Conservation (phyloP, 176 grass and related monocot genomes). For the Eremochloa ophiuroides region DNA sequence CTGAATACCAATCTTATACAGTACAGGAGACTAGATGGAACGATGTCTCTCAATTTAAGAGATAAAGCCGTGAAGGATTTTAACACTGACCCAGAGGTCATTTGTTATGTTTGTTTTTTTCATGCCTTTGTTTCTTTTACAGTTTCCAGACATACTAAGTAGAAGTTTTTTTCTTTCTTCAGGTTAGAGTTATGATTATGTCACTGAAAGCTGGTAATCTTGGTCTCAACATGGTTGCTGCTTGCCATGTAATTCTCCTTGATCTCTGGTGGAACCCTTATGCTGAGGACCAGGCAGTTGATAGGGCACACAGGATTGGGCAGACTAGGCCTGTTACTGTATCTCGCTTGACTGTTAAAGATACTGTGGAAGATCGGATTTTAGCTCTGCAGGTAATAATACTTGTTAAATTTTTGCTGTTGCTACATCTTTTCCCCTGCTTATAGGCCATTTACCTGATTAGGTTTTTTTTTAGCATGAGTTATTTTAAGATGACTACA, state of each 20-base stretch:
- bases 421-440: background rate
- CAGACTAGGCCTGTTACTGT: constrained; percentile 86
- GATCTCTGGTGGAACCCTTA: constrained; percentile 97
- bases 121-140: constrained; percentile 5
- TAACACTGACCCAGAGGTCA: constrained; percentile 94
- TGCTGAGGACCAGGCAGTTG: constrained; percentile 87
- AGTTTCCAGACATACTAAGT: background rate
- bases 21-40: constrained; percentile 95
- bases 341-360: constrained; percentile 65
- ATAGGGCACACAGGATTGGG: constrained; percentile 85
- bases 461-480: background rate
- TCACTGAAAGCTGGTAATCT: constrained; percentile 90
- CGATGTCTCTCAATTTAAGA: constrained; percentile 81
- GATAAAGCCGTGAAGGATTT: constrained; percentile 90
- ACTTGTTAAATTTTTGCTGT: background rate
- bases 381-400: constrained; percentile 79
- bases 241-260: constrained; percentile 90
- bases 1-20: constrained; percentile 80
- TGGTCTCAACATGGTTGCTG: constrained; percentile 91
- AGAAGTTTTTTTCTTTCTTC: constrained; percentile 12
- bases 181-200: constrained; percentile 94
- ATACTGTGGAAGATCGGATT: constrained; percentile 91
- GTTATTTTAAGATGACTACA: background rate
- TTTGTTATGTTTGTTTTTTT: background rate
- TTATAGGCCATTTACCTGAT: background rate